A percentile compares a stretch with the other conserved stretches of the same genome.
These are phyloP conservation scores for Didymella sp. DNA, from an alignment of 2,329 filamentous ascomycete species.

Conservation along the genomic window DNA sequence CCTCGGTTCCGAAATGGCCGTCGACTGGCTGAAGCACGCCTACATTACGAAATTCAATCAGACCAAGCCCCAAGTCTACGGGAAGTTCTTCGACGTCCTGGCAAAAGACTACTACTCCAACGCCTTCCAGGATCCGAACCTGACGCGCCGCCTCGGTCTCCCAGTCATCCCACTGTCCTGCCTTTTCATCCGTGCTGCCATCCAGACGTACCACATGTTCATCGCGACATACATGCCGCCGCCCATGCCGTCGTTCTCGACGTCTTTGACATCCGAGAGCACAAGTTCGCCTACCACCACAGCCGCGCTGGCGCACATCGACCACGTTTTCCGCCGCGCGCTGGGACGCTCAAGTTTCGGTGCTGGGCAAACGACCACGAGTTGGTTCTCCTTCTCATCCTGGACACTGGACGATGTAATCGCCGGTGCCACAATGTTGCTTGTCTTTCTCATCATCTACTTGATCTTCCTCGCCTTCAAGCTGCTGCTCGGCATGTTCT, in stretches of 20 bases:
- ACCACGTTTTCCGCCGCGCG: conserved; percentile 77
- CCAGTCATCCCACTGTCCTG: conserved; percentile 93
- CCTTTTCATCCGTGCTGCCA: conserved; percentile 89
- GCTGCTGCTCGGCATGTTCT: conserved; percentile 83
- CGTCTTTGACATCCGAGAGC: conserved; percentile 68
- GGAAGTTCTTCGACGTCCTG: conserved; percentile 87
- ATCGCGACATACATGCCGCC: conserved; percentile 83
- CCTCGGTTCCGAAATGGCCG: conserved; percentile 92
- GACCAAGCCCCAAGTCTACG: conserved; percentile 87
- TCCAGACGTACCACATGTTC: conserved; percentile 99
- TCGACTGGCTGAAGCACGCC: conserved; percentile 96
- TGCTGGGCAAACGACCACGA: conserved; percentile 38
- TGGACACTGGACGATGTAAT: conserved; percentile 77
- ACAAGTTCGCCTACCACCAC: conserved; percentile 68
- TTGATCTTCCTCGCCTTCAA: conserved; percentile 82
- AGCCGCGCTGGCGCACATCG: conserved; percentile 79
- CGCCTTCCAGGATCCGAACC: conserved; percentile 87
- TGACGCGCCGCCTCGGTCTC: conserved; percentile 87
- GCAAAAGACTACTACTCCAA: conserved; percentile 99
- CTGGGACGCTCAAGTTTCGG: conserved; percentile 75
- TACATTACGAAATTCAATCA: conserved; percentile 99
- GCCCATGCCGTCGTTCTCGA: conserved; percentile 71
- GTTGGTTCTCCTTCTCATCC: conserved; percentile 33
- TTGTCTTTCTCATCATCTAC: conserved; percentile 85
- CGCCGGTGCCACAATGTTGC: conserved; percentile 78